These are phyloP conservation scores for Aegilops umbellulata DNA, from an alignment of 176 grass and related monocot genomes.

Conservation along the genomic window DNA sequence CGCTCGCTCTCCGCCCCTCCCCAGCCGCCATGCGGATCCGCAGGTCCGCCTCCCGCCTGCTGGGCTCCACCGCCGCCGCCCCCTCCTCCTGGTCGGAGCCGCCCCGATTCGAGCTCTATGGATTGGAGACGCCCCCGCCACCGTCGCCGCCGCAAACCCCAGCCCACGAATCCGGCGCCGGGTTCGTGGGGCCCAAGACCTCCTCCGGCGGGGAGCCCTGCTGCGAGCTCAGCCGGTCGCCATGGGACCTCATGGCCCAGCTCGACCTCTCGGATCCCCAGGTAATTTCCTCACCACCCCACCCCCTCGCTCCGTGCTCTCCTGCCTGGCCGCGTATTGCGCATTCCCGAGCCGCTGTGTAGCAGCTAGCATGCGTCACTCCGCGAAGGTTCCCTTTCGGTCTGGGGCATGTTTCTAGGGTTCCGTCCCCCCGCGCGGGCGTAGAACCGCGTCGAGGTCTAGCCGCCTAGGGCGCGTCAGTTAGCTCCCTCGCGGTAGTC, in stretches of 20 bases:
- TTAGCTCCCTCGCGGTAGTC: neutral
- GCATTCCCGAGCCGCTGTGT: neutral
- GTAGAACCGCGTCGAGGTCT: neutral
- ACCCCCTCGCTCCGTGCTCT: neutral
- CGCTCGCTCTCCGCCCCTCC: neutral
- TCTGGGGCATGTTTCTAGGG: neutral
- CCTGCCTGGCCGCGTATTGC: neutral
- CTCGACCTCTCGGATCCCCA: slow-evolving; percentile 25
- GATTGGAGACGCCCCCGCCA: neutral
- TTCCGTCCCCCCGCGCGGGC: neutral
- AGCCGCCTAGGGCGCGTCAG: neutral
- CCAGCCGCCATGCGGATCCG: slow-evolving; percentile 42
- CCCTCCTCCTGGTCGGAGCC: too few relatives aligned
- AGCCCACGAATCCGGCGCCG: neutral
- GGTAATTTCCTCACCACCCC: neutral
- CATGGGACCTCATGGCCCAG: slow-evolving; percentile 43
- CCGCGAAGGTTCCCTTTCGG: neutral
- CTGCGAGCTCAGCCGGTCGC: slow-evolving; percentile 27
- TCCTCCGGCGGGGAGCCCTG: neutral
- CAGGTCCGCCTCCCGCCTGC: slow-evolving; percentile 34
- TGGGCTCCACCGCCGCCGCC: neutral
- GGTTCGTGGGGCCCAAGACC: neutral
- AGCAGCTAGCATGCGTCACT: neutral
- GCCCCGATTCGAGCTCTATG: neutral
- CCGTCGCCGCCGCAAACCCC: neutral